These are phyloP conservation scores for Cubamyces sp. DNA, from an alignment of 768 basidiomycete species.

Conservation along the genomic window DNA sequence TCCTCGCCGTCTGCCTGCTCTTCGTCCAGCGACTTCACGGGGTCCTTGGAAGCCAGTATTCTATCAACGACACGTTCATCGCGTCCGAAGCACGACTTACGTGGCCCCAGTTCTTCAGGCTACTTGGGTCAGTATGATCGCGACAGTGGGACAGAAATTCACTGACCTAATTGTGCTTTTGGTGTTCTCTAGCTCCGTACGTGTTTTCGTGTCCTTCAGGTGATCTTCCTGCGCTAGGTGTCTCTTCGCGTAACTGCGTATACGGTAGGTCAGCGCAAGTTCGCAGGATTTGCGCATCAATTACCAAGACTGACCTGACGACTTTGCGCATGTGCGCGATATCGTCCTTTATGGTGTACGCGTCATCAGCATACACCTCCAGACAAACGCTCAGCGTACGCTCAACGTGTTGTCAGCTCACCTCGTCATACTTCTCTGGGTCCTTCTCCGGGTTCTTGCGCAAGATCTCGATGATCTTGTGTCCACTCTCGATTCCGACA, in stretches of 20 bases:
- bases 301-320: conserved; percentile 30
- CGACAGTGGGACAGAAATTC: background rate
- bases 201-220: conserved; percentile 37
- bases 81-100: conserved; percentile 22
- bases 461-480: conserved; percentile 38
- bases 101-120: conserved; percentile 40
- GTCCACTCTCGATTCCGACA: conserved; percentile 39
- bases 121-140: conserved; percentile 9
- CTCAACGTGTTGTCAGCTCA: conserved; percentile 7
- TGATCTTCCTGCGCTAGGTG: conserved; percentile 39
- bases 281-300: background rate
- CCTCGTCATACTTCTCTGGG: conserved; percentile 36
- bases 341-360: conserved; percentile 32
- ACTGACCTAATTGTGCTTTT: conserved; percentile 40
- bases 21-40: conserved; percentile 32
- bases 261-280: background rate
- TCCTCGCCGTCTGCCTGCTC: conserved; percentile 5
- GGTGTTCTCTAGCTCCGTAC: conserved; percentile 35
- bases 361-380: background rate
- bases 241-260: conserved; percentile 35
- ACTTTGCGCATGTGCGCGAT: conserved; percentile 41
- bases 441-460: conserved; percentile 39
- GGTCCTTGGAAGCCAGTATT: conserved; percentile 28
- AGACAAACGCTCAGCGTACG: background rate
- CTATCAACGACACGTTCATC: background rate